Evolutionary conservation across 2,329 filamentous ascomycete species (phyloP).

Genomic region (Xylariales sp.): DNA sequence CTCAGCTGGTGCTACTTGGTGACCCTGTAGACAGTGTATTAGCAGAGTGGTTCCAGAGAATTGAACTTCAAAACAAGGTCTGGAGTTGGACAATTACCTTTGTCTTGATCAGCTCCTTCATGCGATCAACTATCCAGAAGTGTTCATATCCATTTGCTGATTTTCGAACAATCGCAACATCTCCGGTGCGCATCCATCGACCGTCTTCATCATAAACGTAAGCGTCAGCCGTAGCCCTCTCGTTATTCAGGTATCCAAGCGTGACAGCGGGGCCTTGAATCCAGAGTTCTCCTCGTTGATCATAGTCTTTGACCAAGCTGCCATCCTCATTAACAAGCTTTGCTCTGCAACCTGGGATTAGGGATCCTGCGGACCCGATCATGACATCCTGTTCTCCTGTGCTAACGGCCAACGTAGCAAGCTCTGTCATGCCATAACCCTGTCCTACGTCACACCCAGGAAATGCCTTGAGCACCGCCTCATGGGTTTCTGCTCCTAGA

Average conservation of each 20-base stretch:
- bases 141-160: conserved; percentile 69
- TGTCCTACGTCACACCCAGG: conserved; percentile 59
- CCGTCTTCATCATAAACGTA: conserved; percentile 65
- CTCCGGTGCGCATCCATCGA: conserved; percentile 78
- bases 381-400: conserved; percentile 60
- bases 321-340: conserved; percentile 67
- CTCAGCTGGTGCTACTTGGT: conserved; percentile 80
- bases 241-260: conserved; percentile 83
- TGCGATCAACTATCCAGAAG: conserved; percentile 76
- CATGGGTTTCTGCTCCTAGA: conserved; percentile 66
- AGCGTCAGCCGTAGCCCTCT: conserved; percentile 75
- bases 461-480: conserved; percentile 37
- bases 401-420: conserved; percentile 62
- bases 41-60: background rate
- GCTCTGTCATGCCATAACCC: conserved; percentile 77
- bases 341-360: conserved; percentile 61
- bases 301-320: conserved; percentile 57
- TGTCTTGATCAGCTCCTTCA: conserved; percentile 47
- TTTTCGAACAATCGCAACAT: conserved; percentile 70
- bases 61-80: background rate
- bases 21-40: conserved; percentile 41
- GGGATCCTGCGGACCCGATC: conserved; percentile 66
- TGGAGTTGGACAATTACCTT: conserved; percentile 31
- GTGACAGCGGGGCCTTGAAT: conserved; percentile 74
- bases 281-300: conserved; percentile 75